Conservation (phyloP, 2,329 filamentous ascomycete genomes). For the Chalaropsis thielavioides region DNA sequence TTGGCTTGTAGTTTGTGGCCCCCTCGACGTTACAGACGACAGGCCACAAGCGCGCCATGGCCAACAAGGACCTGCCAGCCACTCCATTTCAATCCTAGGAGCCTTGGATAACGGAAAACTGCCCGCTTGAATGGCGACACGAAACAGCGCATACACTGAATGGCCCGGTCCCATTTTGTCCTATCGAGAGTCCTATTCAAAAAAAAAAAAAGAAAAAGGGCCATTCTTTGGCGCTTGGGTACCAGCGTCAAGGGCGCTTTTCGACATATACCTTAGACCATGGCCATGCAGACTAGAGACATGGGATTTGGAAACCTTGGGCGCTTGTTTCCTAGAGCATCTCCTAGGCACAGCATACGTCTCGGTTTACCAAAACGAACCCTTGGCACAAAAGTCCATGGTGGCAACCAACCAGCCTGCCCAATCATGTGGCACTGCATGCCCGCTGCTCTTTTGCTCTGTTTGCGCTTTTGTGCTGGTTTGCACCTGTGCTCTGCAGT, state of each 20-base stretch:
- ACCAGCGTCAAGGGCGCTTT: neutral
- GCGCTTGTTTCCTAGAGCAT: neutral
- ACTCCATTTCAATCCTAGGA: neutral
- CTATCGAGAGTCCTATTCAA: neutral
- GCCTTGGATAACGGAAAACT: neutral
- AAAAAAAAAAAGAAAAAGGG: too few species aligned
- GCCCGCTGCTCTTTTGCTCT: neutral
- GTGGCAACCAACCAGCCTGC: neutral
- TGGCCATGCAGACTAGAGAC: neutral
- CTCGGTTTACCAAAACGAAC: neutral
- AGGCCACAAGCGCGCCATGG: neutral
- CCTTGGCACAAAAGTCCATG: neutral
- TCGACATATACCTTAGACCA: neutral
- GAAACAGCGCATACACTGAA: neutral
- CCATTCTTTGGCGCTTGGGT: neutral
- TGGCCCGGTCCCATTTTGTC: neutral
- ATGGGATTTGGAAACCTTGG: neutral
- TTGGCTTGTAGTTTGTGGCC: neutral
- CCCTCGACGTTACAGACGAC: neutral
- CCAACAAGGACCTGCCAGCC: neutral
- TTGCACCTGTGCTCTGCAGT: neutral
- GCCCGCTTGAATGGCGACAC: neutral
- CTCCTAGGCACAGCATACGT: constrained; percentile 1
- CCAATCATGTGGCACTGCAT: constrained; percentile 1
- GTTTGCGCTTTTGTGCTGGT: neutral